Percentiles rank a stretch among this genome's conserved stretches.
Evolutionary conservation across 2,329 filamentous ascomycete species (phyloP).

Genomic region (Drechmeria coniospora): DNA sequence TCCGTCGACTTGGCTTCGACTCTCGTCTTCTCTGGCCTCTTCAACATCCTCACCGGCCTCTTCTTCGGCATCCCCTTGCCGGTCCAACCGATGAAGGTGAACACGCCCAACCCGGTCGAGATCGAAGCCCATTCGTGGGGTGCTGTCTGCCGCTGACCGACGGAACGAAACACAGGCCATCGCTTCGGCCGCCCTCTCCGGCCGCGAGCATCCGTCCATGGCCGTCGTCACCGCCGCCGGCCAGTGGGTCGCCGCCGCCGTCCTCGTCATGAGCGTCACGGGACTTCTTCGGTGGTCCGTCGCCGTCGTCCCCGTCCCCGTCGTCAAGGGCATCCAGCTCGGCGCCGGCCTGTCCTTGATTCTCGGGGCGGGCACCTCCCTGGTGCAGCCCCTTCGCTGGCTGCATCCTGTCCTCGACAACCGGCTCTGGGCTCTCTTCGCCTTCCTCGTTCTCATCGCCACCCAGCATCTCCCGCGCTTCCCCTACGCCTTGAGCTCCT

Average conservation of each 20-base stretch:
- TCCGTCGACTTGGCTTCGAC: slow-evolving; percentile 75
- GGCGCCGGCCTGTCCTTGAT: slow-evolving; percentile 77
- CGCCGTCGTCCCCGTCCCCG: slow-evolving; percentile 62
- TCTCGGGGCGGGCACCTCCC: slow-evolving; percentile 55
- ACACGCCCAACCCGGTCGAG: neutral
- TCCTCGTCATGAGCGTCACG: slow-evolving; percentile 64
- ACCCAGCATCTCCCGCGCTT: slow-evolving; percentile 51
- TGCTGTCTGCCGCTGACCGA: too few species aligned
- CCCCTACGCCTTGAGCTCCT: slow-evolving; percentile 65
- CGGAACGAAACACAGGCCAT: slow-evolving; percentile 68
- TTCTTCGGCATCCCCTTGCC: slow-evolving; percentile 80
- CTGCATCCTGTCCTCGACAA: slow-evolving; percentile 57
- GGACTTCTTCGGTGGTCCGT: slow-evolving; percentile 65
- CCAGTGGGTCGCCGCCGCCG: slow-evolving; percentile 52
- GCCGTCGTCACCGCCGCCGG: slow-evolving; percentile 66
- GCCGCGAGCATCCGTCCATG: slow-evolving; percentile 34
- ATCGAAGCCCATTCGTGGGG: too few species aligned
- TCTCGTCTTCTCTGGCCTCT: slow-evolving; percentile 74
- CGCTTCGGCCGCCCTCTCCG: slow-evolving; percentile 71
- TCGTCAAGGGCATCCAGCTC: slow-evolving; percentile 90
- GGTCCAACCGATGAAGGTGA: slow-evolving; percentile 70
- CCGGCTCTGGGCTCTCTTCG: slow-evolving; percentile 57
- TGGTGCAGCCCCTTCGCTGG: slow-evolving; percentile 59
- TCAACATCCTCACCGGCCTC: slow-evolving; percentile 69
- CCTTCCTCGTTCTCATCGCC: slow-evolving; percentile 54